Base-by-base conservation (phyloP, 352 stramenopile species). In the Lagenidium sp. region DNA sequence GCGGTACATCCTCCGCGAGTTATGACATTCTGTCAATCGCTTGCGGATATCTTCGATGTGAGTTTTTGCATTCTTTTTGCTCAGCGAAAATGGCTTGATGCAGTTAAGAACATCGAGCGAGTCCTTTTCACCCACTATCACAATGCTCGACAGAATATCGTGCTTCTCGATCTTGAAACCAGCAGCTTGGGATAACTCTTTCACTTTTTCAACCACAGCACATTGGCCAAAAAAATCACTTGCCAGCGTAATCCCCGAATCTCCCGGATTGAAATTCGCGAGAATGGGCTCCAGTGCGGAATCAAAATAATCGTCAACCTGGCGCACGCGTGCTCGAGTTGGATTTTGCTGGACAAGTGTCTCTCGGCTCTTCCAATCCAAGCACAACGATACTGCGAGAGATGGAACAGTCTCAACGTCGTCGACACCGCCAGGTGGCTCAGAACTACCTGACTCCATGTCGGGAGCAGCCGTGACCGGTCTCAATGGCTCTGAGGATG, bases 141-240 rank as follows among this genome's bases (percentile, higher is more conserved):
- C 55, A 21, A 79, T 75, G 5, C 60, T 63, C 1, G 57, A 55
- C 20, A 79, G 53, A 29, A 79, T 79, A 28, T 79, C 66, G 30
- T 71, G 38, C 26, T 48, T 30, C 18, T 53, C 35, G 26, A 64
- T 18, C 18, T 23, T 2, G 53, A 39, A 31, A 39, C 38, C 5
- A 42, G 39, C 51, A 11, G 51, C 61, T 34, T 53, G 48, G 8
- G 63, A 75, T 10, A 50, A 32, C 12, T 39, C 29, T 18, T 62
- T 64, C n/a, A 75, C 60, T 0, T 38, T 36, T 1, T 58, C 64
- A 8, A 80, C 66, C 16, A 82, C 59, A 10, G 55, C 50, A 30
- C 66, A 79, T 44, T 82, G 69, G 0, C 69, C 69, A 44, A 77
- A 82, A 25, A 82, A 82, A 41, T 82, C 69, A 8, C 48, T 60